phyloP scores from a whole-genome alignment of 2,329 filamentous ascomycete genomes.

The Orbilia quercus region DNA sequence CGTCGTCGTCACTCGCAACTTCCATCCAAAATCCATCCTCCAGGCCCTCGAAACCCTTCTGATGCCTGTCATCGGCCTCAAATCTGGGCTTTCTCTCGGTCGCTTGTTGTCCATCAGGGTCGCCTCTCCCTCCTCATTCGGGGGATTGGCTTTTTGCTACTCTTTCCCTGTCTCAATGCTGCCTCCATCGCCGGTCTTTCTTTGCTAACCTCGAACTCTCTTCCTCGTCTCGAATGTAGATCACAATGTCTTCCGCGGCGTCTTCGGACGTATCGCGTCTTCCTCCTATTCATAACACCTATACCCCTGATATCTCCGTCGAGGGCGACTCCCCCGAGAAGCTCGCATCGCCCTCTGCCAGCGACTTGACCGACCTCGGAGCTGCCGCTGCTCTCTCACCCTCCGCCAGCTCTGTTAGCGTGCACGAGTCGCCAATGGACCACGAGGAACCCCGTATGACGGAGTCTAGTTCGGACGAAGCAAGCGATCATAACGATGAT shows the following conservation, averaged over 20 bases:
- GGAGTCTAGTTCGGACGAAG: constrained; percentile 62
- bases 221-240: constrained; percentile 19
- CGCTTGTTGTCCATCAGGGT: constrained; percentile 38
- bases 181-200: constrained; percentile 21
- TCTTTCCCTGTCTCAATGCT: constrained; percentile 48
- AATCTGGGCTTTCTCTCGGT: constrained; percentile 30
- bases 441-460: constrained; percentile 52
- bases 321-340: constrained; percentile 54
- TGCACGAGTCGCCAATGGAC: constrained; percentile 40
- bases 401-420: constrained; percentile 31
- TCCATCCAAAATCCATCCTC: constrained; percentile 43
- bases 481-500: constrained; percentile 79
- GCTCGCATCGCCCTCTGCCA: constrained; percentile 39
- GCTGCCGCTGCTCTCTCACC: constrained; percentile 36
- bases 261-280: constrained; percentile 56
- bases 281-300: constrained; percentile 53
- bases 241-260: constrained; percentile 52
- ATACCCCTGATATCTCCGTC: constrained; percentile 52
- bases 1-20: constrained; percentile 53
- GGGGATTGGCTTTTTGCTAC: constrained; percentile 51
- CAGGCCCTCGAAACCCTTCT: constrained; percentile 22
- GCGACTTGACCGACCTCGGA: constrained; percentile 52
- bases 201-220: constrained; percentile 34
- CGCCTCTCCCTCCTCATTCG: constrained; percentile 49
- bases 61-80: constrained; percentile 54